phyloP scores from a whole-genome alignment of 139 green algal species.

The Picocystis salinarum region DNA sequence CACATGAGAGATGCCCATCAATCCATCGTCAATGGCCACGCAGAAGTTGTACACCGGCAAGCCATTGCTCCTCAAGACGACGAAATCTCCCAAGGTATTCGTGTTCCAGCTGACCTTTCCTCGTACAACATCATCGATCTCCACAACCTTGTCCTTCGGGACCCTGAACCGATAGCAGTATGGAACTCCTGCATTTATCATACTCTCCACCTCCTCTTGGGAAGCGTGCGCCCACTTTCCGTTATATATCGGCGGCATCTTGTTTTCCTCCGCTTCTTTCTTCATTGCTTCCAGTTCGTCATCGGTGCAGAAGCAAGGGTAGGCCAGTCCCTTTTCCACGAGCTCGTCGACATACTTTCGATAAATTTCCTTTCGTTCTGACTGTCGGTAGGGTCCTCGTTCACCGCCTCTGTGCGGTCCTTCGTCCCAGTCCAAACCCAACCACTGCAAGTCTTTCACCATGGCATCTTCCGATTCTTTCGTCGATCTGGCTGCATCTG shows the following conservation, averaged over 20 bases:
- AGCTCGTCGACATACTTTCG: conserved; percentile 72
- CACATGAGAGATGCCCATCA: conserved; percentile 94
- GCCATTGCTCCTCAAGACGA: conserved; percentile 87
- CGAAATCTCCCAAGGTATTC: conserved; percentile 96
- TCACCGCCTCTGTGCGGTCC: conserved; percentile 68
- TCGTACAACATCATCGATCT: conserved; percentile 56
- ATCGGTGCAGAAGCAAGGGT: conserved; percentile 98
- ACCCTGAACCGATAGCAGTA: conserved; percentile 90
- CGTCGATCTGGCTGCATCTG: conserved; percentile 78
- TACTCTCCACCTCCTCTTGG: conserved; percentile 28
- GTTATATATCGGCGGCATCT: not conserved
- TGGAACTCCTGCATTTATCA: conserved; percentile 54
- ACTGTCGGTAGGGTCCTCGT: conserved; percentile 86
- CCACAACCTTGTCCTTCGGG: conserved; percentile 34
- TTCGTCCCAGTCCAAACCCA: conserved; percentile 93
- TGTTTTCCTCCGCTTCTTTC: conserved; percentile 3
- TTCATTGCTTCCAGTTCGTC: conserved; percentile 51
- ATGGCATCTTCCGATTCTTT: conserved; percentile 72
- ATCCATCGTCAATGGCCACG: conserved; percentile 88
- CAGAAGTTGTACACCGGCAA: conserved; percentile 99
- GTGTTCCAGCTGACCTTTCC: conserved; percentile 75
- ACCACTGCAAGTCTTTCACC: conserved; percentile 78
- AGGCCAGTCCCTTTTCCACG: conserved; percentile 59
- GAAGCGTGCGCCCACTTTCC: conserved; percentile 7
- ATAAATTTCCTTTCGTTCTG: conserved; percentile 81